Conservation (phyloP, 2,329 filamentous ascomycete species). For the Trichothecium sympodiale region DNA sequence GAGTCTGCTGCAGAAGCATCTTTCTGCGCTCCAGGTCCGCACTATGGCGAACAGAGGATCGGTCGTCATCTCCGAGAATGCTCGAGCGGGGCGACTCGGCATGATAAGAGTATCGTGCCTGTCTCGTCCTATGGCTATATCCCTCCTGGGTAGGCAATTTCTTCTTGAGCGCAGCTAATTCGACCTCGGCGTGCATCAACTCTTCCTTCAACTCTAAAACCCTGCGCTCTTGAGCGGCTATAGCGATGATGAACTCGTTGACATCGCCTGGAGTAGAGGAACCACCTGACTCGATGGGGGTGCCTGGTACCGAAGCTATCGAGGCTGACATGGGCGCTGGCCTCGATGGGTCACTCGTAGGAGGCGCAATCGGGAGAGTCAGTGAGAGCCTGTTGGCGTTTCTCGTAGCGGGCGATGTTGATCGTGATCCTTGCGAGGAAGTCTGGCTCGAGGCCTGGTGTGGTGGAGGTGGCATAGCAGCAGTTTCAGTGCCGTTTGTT, state of each 20-base stretch:
- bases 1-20: conserved; percentile 45
- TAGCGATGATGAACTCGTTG: conserved; percentile 69
- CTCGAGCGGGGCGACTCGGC: conserved; percentile 25
- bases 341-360: conserved; percentile 39
- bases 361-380: conserved; percentile 48
- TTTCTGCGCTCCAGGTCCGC: conserved; percentile 65
- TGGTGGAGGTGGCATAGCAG: conserved; percentile 23
- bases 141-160: conserved; percentile 74
- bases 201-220: conserved; percentile 90
- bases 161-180: conserved; percentile 67
- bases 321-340: conserved; percentile 30
- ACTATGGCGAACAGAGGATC: conserved; percentile 26
- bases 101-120: conserved; percentile 48
- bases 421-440: conserved; percentile 22
- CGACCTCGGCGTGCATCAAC: conserved; percentile 67
- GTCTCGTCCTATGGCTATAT: conserved; percentile 56
- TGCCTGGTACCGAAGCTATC: conserved; percentile 33
- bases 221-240: conserved; percentile 82
- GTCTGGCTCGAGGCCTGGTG: conserved; percentile 19
- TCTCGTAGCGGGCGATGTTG: conserved; percentile 40
- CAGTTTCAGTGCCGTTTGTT: conserved; percentile 7
- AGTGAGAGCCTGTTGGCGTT: conserved; percentile 48
- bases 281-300: conserved; percentile 34
- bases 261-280: conserved; percentile 39
- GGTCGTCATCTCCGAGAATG: conserved; percentile 12